phyloP scores from a whole-genome alignment of 2,329 filamentous ascomycete species.

The Grosmannia huntii region DNA sequence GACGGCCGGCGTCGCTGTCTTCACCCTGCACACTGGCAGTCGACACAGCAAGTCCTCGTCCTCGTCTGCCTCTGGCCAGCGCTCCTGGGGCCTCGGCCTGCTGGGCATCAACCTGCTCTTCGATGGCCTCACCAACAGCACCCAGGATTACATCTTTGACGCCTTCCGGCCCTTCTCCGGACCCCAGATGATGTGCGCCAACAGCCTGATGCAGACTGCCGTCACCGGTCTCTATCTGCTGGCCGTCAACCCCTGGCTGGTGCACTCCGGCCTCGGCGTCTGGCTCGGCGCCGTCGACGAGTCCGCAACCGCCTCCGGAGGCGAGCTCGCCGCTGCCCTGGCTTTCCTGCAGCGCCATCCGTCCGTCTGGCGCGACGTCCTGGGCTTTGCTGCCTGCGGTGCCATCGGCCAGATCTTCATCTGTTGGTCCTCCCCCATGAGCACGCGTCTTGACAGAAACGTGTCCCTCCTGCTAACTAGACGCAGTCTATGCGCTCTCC shows the following conservation, averaged over 20 bases:
- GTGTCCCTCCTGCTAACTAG: background rate
- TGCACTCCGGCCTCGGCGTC: conserved; percentile 48
- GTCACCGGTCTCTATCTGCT: conserved; percentile 68
- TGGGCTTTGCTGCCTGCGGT: conserved; percentile 81
- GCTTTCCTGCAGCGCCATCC: conserved; percentile 73
- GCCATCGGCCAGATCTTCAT: conserved; percentile 95
- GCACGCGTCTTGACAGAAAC: background rate
- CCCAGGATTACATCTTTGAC: conserved; percentile 86
- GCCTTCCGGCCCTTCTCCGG: conserved; percentile 71
- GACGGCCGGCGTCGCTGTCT: conserved; percentile 83
- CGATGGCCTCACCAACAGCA: conserved; percentile 90
- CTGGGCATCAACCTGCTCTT: conserved; percentile 85
- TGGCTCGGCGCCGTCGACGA: conserved; percentile 59
- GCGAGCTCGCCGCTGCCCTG: conserved; percentile 68
- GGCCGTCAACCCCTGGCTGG: conserved; percentile 66
- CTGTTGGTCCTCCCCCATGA: conserved; percentile 48
- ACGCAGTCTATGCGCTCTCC: conserved; percentile 70
- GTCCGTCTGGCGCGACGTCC: conserved; percentile 69
- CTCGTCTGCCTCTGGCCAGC: conserved; percentile 35
- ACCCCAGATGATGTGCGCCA: conserved; percentile 98
- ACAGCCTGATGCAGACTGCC: conserved; percentile 75
- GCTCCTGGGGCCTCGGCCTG: conserved; percentile 68
- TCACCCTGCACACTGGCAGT: conserved; percentile 71
- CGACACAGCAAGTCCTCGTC: conserved; percentile 25
- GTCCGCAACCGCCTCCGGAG: conserved; percentile 35